Percentiles rank a stretch among this genome's conserved stretches.
phyloP scores from a whole-genome alignment of 2,329 filamentous ascomycete genomes.

The Scedosporium dehoogii region DNA sequence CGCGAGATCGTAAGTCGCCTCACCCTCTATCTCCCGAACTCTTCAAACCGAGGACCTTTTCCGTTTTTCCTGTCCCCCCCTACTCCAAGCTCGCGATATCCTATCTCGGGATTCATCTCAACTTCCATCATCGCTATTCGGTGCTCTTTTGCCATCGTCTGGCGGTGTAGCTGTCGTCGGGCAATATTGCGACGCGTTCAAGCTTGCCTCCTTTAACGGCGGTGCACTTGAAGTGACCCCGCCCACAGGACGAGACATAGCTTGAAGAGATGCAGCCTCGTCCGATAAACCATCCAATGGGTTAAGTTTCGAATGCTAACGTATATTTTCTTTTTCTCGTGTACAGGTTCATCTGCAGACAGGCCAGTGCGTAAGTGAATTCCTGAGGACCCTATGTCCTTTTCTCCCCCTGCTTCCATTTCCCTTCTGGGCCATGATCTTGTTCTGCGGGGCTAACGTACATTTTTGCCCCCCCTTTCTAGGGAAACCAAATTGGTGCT shows the following conservation, averaged over 20 bases:
- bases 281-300: not conserved
- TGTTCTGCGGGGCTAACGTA: constrained; percentile 24
- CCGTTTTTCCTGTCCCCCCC: constrained; percentile 8
- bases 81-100: not conserved
- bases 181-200: constrained; percentile 28
- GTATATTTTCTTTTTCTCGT: constrained; percentile 34
- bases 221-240: not conserved
- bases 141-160: not conserved
- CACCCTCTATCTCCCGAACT: constrained; percentile 8
- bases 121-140: not conserved
- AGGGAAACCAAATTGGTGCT: constrained; percentile 99
- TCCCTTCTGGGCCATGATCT: not conserved
- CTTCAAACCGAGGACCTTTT: constrained; percentile 4
- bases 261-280: not conserved
- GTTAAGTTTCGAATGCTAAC: constrained; percentile 39
- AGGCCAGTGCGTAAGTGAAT: constrained; percentile 81
- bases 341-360: constrained; percentile 98
- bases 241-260: constrained; percentile 1
- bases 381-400: constrained; percentile 2
- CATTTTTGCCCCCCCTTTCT: constrained; percentile 11
- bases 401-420: not conserved
- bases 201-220: constrained; percentile 2
- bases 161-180: not conserved
- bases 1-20: constrained; percentile 55
- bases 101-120: not conserved